Conservation (phyloP, 2,329 filamentous ascomycete genomes). For the Fusarium guadeloupense region DNA sequence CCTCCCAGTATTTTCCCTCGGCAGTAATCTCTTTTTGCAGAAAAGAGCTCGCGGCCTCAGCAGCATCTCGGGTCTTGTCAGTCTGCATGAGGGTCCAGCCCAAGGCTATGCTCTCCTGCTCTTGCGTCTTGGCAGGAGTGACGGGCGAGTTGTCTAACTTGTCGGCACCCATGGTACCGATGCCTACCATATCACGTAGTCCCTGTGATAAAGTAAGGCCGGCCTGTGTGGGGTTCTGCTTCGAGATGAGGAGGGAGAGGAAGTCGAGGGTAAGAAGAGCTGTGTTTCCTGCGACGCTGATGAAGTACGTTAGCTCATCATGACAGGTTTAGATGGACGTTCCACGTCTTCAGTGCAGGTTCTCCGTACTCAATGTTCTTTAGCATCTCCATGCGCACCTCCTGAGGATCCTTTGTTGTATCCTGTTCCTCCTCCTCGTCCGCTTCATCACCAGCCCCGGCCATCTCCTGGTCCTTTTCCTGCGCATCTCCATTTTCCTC, state of each 20-base stretch:
- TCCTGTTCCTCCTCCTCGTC: slow-evolving; percentile 48
- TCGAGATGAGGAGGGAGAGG: slow-evolving; percentile 84
- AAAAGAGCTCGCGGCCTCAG: slow-evolving; percentile 75
- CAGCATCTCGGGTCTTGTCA: slow-evolving; percentile 75
- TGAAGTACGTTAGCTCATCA: slow-evolving; percentile 4
- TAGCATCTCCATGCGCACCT: slow-evolving; percentile 66
- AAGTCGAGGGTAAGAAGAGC: slow-evolving; percentile 80
- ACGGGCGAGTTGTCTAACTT: slow-evolving; percentile 69
- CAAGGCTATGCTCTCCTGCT: slow-evolving; percentile 65
- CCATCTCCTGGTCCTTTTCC: slow-evolving; percentile 57
- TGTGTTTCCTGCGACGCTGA: slow-evolving; percentile 58
- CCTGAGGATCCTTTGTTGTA: slow-evolving; percentile 57
- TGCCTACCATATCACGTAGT: slow-evolving; percentile 75
- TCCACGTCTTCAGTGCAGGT: background rate
- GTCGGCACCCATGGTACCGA: slow-evolving; percentile 77
- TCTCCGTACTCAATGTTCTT: slow-evolving; percentile 64
- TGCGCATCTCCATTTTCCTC: slow-evolving; percentile 55
- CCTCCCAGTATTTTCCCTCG: slow-evolving; percentile 89
- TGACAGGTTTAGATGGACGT: no score
- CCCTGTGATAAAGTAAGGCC: slow-evolving; percentile 74
- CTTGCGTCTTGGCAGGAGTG: slow-evolving; percentile 62
- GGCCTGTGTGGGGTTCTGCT: slow-evolving; percentile 77
- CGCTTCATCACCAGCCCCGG: slow-evolving; percentile 57
- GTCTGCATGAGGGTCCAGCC: slow-evolving; percentile 85
- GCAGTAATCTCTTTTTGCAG: slow-evolving; percentile 79